Evolutionary conservation across 2,329 filamentous ascomycete genomes (phyloP).

Genomic region (Coniochaeta pulveracea): DNA sequence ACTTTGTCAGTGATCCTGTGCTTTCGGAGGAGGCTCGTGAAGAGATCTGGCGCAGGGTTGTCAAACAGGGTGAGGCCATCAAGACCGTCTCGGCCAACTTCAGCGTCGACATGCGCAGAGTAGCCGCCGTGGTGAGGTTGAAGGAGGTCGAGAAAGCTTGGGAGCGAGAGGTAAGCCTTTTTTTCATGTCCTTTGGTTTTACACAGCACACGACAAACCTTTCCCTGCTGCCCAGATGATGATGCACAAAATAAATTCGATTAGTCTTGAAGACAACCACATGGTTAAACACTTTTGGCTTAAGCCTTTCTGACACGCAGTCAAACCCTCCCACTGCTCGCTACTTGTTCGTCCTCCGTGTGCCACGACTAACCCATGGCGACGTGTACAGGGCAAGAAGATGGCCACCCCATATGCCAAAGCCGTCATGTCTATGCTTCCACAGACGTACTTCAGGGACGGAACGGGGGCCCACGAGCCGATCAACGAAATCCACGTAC

Average conservation of each 20-base stretch:
- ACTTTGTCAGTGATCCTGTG: slow-evolving; percentile 61
- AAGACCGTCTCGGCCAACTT: slow-evolving; percentile 68
- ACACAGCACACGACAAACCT: too few species aligned
- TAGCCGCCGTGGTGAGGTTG: slow-evolving; percentile 75
- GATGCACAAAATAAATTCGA: slow-evolving; percentile 67
- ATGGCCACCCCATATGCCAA: slow-evolving; percentile 67
- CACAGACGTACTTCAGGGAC: slow-evolving; percentile 48
- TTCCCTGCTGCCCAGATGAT: slow-evolving; percentile 34
- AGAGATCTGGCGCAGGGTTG: slow-evolving; percentile 61
- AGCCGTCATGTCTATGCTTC: slow-evolving; percentile 72
- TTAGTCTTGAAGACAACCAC: slow-evolving; percentile 98
- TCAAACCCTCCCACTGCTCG: slow-evolving; percentile 8
- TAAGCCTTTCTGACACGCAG: slow-evolving; percentile 60
- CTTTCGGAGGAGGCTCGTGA: slow-evolving; percentile 64
- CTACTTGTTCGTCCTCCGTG: slow-evolving; percentile 2
- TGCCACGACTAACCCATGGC: slow-evolving; percentile 3
- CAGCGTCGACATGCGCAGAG: slow-evolving; percentile 69
- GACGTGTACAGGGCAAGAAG: slow-evolving; percentile 52
- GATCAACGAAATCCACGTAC: slow-evolving; percentile 55
- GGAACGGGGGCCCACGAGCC: slow-evolving; percentile 40
- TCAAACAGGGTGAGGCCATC: slow-evolving; percentile 53
- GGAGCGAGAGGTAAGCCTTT: slow-evolving; percentile 56
- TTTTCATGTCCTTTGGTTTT: slow-evolving; percentile 6
- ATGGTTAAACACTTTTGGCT: slow-evolving; percentile 77
- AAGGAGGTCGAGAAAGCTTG: slow-evolving; percentile 78